Evolutionary conservation across 345 rosid species (phyloP), one percentile per base, ranked within the genome.

Genomic region (Hibiscus syriacus): DNA sequence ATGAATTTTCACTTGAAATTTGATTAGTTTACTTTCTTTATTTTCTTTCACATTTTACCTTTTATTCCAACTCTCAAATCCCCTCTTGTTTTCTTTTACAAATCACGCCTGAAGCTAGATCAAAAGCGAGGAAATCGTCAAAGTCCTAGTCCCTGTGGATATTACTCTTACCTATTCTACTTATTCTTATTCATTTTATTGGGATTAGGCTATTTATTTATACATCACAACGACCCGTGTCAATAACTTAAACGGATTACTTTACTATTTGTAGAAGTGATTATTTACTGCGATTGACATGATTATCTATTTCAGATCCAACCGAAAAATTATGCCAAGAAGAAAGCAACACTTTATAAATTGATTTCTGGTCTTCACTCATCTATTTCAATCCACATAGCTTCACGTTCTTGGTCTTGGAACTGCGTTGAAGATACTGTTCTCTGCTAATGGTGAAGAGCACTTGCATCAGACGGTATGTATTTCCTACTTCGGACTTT

Each of bases 301-400:
- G 10, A 20, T 2, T 20, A 20, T 41, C 14, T 7, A 27, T 36
- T 57, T 54, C 86, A 94, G 98, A 87, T 80, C 77, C 89, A 72
- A 84, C 92, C 54, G 88, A 77, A 75, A 87, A 84, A 57, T 66
- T 79, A 20, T 91, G 98, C 73, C 95, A 86, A 78, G 99, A 91
- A 72, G 94, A 94, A 74, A 89, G 73, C n/a, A 46, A 81, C 89
- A 60, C 72, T 94, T 64, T 91, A 94, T 85, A 91, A 94, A 80
- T 72, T 91, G 82, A 83, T 94, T 79, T 94, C 99, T 54, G 98
- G 99, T 48, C 90, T 91, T 74, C 99, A 94, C 75, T 91, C 99
- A 45, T 94, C 99, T 67, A 91, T 94, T 65, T 85, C 98, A 5
- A 74, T 86, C 72, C 99, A 91, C 68, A 86, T 91, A 72, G 97